Percentiles rank a stretch among this genome's conserved stretches.
These are phyloP conservation scores for Rutidosis leptorrhynchoides DNA, from an alignment of 129 eudicot species.

Conservation along the genomic window DNA sequence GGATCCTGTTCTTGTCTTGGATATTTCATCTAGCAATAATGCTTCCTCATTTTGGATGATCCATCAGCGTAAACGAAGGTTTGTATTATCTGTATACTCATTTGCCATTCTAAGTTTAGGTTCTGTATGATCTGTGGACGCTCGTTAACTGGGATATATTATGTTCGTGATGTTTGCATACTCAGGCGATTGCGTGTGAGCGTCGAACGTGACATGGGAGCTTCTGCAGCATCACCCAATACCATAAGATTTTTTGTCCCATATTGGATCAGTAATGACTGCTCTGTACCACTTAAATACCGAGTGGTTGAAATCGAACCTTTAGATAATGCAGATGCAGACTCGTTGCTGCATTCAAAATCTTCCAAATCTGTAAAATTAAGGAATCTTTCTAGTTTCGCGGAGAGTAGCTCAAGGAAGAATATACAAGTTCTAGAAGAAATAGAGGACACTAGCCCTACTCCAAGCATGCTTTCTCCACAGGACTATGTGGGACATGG, in stretches of 20 bases:
- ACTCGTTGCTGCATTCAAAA: conserved; percentile 43
- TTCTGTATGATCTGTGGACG: conserved; percentile 18
- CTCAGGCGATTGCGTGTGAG: conserved; percentile 95
- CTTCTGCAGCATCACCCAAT: conserved; percentile 77
- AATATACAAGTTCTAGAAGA: conserved; percentile 80
- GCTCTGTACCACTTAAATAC: conserved; percentile 63
- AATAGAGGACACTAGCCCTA: conserved; percentile 88
- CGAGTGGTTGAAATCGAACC: conserved; percentile 92
- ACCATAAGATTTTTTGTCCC: conserved; percentile 89
- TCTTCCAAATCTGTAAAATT: conserved; percentile 54
- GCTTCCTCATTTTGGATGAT: conserved; percentile 93
- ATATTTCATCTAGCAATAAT: conserved; percentile 59
- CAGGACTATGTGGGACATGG: conserved; percentile 97
- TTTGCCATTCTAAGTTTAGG: conserved; percentile 1
- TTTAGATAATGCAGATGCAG: conserved; percentile 56
- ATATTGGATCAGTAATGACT: conserved; percentile 83
- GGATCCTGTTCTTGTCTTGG: conserved; percentile 88
- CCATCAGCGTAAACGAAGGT: conserved; percentile 76
- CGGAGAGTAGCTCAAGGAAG: conserved; percentile 38
- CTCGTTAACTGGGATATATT: background rate
- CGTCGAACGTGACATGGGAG: conserved; percentile 95
- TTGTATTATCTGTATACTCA: conserved; percentile 15
- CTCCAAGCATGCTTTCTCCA: conserved; percentile 95
- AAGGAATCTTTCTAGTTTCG: conserved; percentile 37
- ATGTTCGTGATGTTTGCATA: conserved; percentile 9